A percentile compares a stretch with the other conserved stretches of the same genome.
phyloP scores from a whole-genome alignment of 306 rosid species.

The Rosa lucieae region DNA sequence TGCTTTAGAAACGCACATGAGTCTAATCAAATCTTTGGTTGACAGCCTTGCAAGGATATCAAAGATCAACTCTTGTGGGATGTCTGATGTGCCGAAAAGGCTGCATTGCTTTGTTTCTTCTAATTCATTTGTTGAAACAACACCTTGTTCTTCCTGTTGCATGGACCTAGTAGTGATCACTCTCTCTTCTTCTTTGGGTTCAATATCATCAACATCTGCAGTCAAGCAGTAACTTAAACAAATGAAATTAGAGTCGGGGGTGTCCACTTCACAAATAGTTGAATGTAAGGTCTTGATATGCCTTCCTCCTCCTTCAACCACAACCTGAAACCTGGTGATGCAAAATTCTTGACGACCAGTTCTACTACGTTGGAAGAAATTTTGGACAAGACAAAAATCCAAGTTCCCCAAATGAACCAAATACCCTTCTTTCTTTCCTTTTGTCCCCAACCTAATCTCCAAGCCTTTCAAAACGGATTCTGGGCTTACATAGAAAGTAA shows the following conservation, averaged over 20 bases:
- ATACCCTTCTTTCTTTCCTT: background rate
- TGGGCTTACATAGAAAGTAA: background rate
- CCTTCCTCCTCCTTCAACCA: background rate
- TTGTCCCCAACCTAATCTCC: background rate
- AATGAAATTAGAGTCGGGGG: background rate
- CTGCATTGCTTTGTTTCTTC: background rate
- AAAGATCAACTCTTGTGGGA: background rate
- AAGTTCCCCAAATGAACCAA: background rate
- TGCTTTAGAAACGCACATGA: background rate
- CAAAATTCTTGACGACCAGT: background rate
- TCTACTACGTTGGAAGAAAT: background rate
- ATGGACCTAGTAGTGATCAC: background rate
- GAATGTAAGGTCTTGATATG: constrained; percentile 3
- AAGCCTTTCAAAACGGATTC: background rate
- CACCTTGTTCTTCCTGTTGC: background rate
- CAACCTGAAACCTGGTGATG: constrained; percentile 1
- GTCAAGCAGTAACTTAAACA: background rate
- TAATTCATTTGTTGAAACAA: too few relatives aligned
- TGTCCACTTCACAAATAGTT: background rate
- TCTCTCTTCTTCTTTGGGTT: background rate
- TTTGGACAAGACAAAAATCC: background rate
- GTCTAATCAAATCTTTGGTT: background rate
- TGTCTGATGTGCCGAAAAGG: background rate
- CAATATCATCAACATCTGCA: background rate
- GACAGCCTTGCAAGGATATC: background rate